These are phyloP conservation scores for Aspergillus hancockii DNA, from an alignment of 495 filamentous ascomycete species.

Conservation along the genomic window DNA sequence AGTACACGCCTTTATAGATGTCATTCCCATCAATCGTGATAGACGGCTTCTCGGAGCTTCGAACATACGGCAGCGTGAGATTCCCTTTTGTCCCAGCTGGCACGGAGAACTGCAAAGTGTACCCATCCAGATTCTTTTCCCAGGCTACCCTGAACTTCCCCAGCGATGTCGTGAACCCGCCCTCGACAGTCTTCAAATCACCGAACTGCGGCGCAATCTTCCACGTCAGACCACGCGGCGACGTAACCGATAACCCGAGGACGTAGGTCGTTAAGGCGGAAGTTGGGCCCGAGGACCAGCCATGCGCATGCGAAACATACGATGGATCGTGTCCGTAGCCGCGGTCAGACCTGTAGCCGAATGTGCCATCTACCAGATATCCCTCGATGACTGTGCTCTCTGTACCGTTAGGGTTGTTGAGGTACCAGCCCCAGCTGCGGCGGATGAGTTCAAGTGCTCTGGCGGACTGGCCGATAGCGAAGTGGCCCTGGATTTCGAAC, in stretches of 20 bases:
- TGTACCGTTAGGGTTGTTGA: constrained; percentile 61
- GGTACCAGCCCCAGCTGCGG: constrained; percentile 62
- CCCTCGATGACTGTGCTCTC: constrained; percentile 63
- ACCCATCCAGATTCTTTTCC: constrained; percentile 31
- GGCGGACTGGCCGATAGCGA: constrained; percentile 42
- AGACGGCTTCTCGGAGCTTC: constrained; percentile 23
- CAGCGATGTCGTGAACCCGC: constrained; percentile 55
- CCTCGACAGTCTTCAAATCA: constrained; percentile 50
- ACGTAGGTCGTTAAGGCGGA: constrained; percentile 53
- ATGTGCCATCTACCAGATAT: constrained; percentile 53
- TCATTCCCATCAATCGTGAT: constrained; percentile 33
- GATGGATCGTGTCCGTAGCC: constrained; percentile 38
- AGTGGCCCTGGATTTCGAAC: constrained; percentile 62
- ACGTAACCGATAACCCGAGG: constrained; percentile 53
- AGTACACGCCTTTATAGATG: constrained; percentile 22
- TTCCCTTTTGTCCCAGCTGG: constrained; percentile 49
- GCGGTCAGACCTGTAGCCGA: constrained; percentile 55
- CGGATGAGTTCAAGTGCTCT: constrained; percentile 58
- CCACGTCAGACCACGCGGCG: constrained; percentile 52
- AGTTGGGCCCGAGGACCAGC: constrained; percentile 62
- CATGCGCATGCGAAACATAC: constrained; percentile 57
- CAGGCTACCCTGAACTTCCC: constrained; percentile 51
- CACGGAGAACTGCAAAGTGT: constrained; percentile 38
- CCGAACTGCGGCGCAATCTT: constrained; percentile 52
- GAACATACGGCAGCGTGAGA: constrained; percentile 36